A percentile compares a stretch with the other conserved stretches of the same genome.
Evolutionary conservation across 2,329 filamentous ascomycete genomes (phyloP).

Genomic region (Trichophyton verrucosum): DNA sequence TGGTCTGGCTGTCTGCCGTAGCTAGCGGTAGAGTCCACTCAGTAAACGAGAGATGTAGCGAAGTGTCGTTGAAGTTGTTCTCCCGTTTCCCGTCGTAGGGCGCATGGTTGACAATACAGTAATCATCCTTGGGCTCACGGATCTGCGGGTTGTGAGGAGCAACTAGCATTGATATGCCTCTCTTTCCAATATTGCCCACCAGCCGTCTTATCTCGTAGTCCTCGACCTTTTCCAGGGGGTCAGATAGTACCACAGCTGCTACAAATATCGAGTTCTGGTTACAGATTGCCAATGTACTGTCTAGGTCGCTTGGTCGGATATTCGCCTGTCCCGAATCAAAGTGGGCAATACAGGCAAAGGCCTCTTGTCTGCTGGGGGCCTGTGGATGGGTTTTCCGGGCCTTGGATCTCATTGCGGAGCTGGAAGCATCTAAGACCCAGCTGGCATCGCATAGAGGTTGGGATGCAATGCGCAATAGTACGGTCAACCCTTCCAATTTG

Average conservation of each 20-base stretch:
- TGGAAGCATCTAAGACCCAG: not conserved
- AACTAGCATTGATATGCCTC: slow-evolving; percentile 13
- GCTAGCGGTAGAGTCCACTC: slow-evolving; percentile 13
- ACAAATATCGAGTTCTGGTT: slow-evolving; percentile 4
- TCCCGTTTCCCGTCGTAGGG: slow-evolving; percentile 14
- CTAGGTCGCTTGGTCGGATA: not conserved
- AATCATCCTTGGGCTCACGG: not conserved
- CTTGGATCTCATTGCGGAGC: too few species aligned
- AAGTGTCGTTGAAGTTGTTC: slow-evolving; percentile 14
- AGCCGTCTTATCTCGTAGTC: not conserved
- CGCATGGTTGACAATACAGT: slow-evolving; percentile 12
- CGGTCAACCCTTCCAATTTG: not conserved
- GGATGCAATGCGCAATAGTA: not conserved
- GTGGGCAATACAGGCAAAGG: slow-evolving; percentile 5
- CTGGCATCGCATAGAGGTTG: not conserved
- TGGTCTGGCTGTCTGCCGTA: slow-evolving; percentile 7
- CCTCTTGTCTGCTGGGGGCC: not conserved
- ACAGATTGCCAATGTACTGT: not conserved
- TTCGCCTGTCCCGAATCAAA: not conserved
- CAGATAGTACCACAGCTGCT: slow-evolving; percentile 82
- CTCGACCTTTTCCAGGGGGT: slow-evolving; percentile 48
- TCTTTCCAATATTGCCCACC: slow-evolving; percentile 14
- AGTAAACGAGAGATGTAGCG: slow-evolving; percentile 18
- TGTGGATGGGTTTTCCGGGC: too few species aligned
- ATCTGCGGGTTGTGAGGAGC: slow-evolving; percentile 10